Percentiles rank a stretch among this genome's conserved stretches.
These are phyloP conservation scores for Theileria orientalis DNA, from an alignment of 169 alveolate species.

Conservation along the genomic window DNA sequence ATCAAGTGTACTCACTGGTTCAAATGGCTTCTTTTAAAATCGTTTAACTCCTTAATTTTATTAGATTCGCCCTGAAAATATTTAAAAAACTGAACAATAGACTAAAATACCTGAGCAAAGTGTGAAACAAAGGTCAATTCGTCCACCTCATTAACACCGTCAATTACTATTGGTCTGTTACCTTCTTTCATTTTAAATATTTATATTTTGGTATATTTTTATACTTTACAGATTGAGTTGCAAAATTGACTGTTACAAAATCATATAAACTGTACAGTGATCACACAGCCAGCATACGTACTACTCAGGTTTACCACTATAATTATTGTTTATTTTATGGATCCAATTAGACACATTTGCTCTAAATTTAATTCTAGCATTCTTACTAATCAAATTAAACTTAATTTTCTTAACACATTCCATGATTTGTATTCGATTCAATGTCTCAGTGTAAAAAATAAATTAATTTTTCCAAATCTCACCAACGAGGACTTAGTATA, in stretches of 20 bases:
- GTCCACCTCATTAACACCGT: constrained; percentile 62
- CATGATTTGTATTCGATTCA: background rate
- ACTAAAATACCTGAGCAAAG: constrained; percentile 54
- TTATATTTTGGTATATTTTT: background rate
- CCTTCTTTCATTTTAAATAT: constrained; percentile 11
- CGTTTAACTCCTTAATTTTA: constrained; percentile 4
- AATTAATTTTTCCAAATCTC: background rate
- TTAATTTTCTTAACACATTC: background rate
- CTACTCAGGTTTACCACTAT: background rate
- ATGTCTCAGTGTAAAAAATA: background rate
- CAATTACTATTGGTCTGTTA: constrained; percentile 40
- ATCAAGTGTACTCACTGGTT: background rate
- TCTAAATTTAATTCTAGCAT: background rate
- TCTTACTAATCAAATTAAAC: background rate
- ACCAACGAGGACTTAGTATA: background rate
- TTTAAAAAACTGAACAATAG: background rate
- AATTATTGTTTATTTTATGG: background rate
- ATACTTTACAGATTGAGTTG: background rate
- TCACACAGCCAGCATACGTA: background rate
- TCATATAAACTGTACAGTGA: background rate
- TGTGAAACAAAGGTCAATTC: constrained; percentile 64
- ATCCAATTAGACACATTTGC: background rate
- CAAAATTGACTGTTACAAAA: no score
- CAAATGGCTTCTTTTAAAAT: background rate
- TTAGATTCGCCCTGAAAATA: constrained; percentile 6